Evolutionary conservation across 495 filamentous ascomycete species (phyloP).

Genomic region (Collariella sp.): DNA sequence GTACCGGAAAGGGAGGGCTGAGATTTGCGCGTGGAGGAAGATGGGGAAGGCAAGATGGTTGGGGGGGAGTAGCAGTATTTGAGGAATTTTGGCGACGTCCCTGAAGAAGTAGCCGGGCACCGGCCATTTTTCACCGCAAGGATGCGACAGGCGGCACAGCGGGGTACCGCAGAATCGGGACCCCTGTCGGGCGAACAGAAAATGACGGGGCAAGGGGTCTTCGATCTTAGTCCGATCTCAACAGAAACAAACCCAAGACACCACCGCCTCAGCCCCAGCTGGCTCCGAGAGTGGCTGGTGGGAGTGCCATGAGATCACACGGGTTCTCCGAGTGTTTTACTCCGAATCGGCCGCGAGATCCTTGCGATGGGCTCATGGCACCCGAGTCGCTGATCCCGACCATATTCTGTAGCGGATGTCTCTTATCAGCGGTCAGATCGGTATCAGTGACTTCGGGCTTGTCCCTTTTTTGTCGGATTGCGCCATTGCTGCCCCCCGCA

Average conservation of each 20-base stretch:
- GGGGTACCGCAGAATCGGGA: constrained; percentile 15
- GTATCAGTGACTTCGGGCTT: constrained; percentile 21
- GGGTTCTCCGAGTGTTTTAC: too few species aligned
- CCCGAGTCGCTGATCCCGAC: not conserved
- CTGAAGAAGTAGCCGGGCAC: constrained; percentile 20
- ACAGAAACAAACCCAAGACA: not conserved
- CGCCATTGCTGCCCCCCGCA: constrained; percentile 26
- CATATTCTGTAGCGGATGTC: constrained; percentile 19
- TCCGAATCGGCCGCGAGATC: too few species aligned
- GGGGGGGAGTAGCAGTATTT: constrained; percentile 27
- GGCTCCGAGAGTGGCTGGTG: not conserved
- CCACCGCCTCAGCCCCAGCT: not conserved
- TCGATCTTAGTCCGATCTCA: constrained; percentile 3
- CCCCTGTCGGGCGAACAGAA: constrained; percentile 9
- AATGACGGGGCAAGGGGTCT: constrained; percentile 7
- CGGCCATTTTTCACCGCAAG: constrained; percentile 23
- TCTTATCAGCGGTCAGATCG: constrained; percentile 5
- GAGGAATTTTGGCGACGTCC: constrained; percentile 27
- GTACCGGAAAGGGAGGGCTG: not conserved
- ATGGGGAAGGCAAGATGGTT: constrained; percentile 11
- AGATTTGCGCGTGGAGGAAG: constrained; percentile 22
- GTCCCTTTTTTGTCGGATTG: constrained; percentile 21
- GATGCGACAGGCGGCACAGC: constrained; percentile 12
- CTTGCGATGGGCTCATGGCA: too few species aligned
- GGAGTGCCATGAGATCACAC: not conserved